phyloP scores from a whole-genome alignment of 352 stramenopile species.

The Bremia lactucae region DNA sequence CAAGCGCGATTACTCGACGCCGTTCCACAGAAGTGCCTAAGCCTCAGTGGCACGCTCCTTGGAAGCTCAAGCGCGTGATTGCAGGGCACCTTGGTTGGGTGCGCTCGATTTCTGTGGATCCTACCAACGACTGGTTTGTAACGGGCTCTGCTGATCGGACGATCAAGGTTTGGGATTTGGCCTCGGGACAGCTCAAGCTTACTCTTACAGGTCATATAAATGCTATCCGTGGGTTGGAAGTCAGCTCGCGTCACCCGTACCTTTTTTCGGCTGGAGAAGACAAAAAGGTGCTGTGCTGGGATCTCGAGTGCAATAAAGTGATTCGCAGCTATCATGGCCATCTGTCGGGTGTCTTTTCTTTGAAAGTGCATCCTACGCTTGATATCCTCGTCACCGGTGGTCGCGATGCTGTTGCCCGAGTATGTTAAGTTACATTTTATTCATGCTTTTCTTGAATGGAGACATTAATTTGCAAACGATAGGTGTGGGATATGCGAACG shows the following conservation, averaged over 20 bases:
- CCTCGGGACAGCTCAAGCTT: constrained; percentile 94
- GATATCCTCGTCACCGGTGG: constrained; percentile 97
- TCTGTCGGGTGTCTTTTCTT: constrained; percentile 94
- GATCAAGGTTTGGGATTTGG: constrained; percentile 98
- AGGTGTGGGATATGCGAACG: constrained; percentile 99
- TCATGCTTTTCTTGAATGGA: too few relatives aligned
- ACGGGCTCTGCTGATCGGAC: constrained; percentile 95
- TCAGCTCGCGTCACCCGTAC: constrained; percentile 94
- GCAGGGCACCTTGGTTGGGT: constrained; percentile 95
- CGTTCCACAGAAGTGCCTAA: constrained; percentile 87
- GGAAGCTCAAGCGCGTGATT: constrained; percentile 96
- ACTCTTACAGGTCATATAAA: constrained; percentile 99
- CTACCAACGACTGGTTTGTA: constrained; percentile 97
- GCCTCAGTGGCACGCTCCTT: constrained; percentile 97
- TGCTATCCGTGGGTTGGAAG: constrained; percentile 92
- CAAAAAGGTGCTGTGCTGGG: constrained; percentile 98
- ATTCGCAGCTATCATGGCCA: constrained; percentile 99
- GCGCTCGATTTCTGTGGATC: constrained; percentile 94
- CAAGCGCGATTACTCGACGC: constrained; percentile 59
- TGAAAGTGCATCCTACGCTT: constrained; percentile 96
- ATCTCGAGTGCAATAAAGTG: constrained; percentile 99
- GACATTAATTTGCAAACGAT: background rate
- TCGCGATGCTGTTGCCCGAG: constrained; percentile 77
- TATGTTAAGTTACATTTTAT: too few relatives aligned
- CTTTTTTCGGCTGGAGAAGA: constrained; percentile 98